These are phyloP conservation scores for Ilex asprella DNA, from an alignment of 257 asterid species.

Conservation along the genomic window DNA sequence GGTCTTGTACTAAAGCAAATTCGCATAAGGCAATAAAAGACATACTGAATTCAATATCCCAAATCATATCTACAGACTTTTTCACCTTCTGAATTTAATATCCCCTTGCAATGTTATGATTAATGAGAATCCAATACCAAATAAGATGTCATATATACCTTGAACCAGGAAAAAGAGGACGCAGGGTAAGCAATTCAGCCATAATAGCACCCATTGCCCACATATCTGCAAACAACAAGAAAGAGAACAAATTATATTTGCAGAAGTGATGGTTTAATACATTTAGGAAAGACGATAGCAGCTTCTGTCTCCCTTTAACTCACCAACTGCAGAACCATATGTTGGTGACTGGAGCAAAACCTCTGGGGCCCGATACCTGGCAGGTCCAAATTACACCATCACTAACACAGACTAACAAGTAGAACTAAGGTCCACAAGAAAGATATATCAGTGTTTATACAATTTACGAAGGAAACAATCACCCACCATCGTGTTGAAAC, in stretches of 20 bases:
- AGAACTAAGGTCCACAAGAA: neutral
- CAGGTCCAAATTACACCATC: constrained; percentile 16
- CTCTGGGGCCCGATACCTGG: constrained; percentile 98
- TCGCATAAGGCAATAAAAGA: no score
- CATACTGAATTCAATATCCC: no score
- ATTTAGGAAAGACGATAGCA: constrained; percentile 1
- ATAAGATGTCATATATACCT: constrained; percentile 34
- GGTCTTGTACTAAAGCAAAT: no score
- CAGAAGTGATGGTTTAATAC: neutral
- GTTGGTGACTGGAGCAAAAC: constrained; percentile 80
- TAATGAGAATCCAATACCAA: neutral
- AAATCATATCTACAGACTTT: no score
- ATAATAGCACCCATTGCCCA: constrained; percentile 99
- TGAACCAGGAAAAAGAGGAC: constrained; percentile 90
- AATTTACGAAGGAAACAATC: constrained; percentile 3
- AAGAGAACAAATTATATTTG: neutral
- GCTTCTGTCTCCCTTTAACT: constrained; percentile 18
- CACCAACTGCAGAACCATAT: constrained; percentile 92
- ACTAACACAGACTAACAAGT: neutral
- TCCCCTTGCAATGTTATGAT: no score
- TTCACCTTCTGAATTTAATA: no score
- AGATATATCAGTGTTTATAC: neutral
- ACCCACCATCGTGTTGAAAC: constrained; percentile 97
- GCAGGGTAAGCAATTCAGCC: constrained; percentile 83
- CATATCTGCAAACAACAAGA: constrained; percentile 49